Conservation (phyloP, 2,329 filamentous ascomycete genomes). For the Beauveria pseudobassiana region DNA sequence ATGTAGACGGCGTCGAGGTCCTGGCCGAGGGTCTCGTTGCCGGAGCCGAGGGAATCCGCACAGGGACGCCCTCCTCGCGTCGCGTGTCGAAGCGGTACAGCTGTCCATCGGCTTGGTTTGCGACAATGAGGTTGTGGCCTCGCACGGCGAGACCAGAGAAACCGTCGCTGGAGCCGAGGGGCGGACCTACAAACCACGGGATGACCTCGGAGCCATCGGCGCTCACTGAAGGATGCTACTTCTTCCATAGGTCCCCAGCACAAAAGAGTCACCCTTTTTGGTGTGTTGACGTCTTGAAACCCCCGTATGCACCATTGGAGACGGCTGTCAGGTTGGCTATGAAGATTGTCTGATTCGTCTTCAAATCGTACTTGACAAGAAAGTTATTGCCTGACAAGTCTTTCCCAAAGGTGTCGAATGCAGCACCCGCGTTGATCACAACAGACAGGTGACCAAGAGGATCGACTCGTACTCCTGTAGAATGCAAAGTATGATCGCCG, state of each 20-base stretch:
- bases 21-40: background rate
- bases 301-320: background rate
- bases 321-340: background rate
- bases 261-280: background rate
- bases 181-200: background rate
- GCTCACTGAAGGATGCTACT: background rate
- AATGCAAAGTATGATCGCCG: background rate
- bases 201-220: background rate
- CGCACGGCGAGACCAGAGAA: background rate
- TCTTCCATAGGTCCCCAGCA: background rate
- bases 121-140: background rate
- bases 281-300: background rate
- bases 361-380: background rate
- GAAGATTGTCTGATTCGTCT: background rate
- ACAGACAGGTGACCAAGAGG: background rate
- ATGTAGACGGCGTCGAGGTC: background rate
- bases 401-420: background rate
- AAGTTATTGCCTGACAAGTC: background rate
- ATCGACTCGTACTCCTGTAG: background rate
- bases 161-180: background rate
- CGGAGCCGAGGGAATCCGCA: background rate
- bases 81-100: background rate
- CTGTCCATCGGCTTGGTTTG: background rate
- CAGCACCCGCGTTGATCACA: background rate
- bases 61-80: background rate